Evolutionary conservation across 2,329 filamentous ascomycete species (phyloP).

Genomic region (Paracoccidioides lutzii): DNA sequence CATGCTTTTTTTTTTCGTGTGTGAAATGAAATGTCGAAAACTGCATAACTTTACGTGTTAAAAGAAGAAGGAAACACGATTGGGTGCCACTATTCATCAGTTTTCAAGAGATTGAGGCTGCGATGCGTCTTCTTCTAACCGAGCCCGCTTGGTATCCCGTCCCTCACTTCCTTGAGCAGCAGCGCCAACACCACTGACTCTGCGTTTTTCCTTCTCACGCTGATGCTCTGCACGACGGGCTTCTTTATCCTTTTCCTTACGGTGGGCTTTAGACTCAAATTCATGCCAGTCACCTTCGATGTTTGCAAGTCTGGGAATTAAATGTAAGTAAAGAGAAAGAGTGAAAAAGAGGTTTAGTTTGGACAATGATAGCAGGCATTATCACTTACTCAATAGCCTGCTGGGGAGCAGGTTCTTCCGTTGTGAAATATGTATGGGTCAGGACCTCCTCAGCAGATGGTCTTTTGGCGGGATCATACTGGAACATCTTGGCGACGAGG

Average conservation of each 20-base stretch:
- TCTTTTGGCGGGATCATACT: slow-evolving; percentile 72
- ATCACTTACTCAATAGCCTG: slow-evolving; percentile 66
- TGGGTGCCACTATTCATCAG: neutral
- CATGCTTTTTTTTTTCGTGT: neutral
- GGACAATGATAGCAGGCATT: neutral
- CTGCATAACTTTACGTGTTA: neutral
- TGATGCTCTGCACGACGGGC: slow-evolving; percentile 32
- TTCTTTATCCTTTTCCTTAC: slow-evolving; percentile 67
- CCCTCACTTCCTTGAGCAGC: slow-evolving; percentile 20
- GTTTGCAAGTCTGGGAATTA: slow-evolving; percentile 48
- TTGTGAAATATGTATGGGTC: slow-evolving; percentile 74
- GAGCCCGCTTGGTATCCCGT: slow-evolving; percentile 29
- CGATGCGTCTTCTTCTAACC: slow-evolving; percentile 16
- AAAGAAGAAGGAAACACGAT: neutral
- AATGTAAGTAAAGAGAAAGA: slow-evolving; percentile 1
- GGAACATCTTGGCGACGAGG: slow-evolving; percentile 70
- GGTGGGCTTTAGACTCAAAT: slow-evolving; percentile 88
- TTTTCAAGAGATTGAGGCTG: slow-evolving; percentile 2
- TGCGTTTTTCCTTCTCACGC: slow-evolving; percentile 39
- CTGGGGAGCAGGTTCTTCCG: slow-evolving; percentile 62
- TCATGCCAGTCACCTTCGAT: slow-evolving; percentile 97
- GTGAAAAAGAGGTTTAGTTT: neutral
- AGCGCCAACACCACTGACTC: slow-evolving; percentile 25
- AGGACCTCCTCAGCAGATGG: slow-evolving; percentile 76
- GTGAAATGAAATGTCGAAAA: neutral